phyloP scores from a whole-genome alignment of 164 flowering plant genomes.

The Saururus chinensis region DNA sequence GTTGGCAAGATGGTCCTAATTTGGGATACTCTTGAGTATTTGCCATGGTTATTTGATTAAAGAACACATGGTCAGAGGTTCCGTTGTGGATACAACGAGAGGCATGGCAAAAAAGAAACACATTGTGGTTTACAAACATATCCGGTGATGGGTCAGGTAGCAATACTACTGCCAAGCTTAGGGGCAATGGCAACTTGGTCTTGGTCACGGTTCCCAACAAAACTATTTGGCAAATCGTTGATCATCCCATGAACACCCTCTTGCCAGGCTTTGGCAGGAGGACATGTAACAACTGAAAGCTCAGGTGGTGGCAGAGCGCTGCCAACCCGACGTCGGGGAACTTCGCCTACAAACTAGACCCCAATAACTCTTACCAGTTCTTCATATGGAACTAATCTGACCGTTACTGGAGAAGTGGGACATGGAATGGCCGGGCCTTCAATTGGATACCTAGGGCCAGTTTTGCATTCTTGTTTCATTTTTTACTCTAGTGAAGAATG shows the following conservation, averaged over 20 bases:
- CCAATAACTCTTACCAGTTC: not conserved
- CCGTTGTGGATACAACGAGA: too few relatives aligned
- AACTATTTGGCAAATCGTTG: slow-evolving; percentile 15
- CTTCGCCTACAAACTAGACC: slow-evolving; percentile 1
- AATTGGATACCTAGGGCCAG: not conserved
- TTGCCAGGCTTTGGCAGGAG: slow-evolving; percentile 1
- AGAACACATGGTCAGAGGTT: too few relatives aligned
- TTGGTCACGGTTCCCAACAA: not conserved
- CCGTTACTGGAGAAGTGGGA: slow-evolving; percentile 14
- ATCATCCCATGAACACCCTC: slow-evolving; percentile 4
- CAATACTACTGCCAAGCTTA: not conserved
- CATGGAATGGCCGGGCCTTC: slow-evolving; percentile 9
- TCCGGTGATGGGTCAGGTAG: too few relatives aligned
- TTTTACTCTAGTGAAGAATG: not conserved
- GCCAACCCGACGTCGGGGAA: slow-evolving; percentile 7
- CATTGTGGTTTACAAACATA: not conserved
- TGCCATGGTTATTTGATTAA: too few relatives aligned
- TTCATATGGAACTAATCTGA: slow-evolving; percentile 2
- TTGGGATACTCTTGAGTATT: too few relatives aligned
- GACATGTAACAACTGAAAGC: not conserved
- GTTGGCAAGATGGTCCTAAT: too few relatives aligned
- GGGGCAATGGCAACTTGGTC: too few relatives aligned
- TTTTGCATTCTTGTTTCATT: slow-evolving; percentile 1
- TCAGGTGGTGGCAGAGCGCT: slow-evolving; percentile 6
- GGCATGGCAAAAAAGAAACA: too few relatives aligned